These are phyloP conservation scores for Apiospora marii DNA, from an alignment of 2,329 filamentous ascomycete species.

Conservation along the genomic window DNA sequence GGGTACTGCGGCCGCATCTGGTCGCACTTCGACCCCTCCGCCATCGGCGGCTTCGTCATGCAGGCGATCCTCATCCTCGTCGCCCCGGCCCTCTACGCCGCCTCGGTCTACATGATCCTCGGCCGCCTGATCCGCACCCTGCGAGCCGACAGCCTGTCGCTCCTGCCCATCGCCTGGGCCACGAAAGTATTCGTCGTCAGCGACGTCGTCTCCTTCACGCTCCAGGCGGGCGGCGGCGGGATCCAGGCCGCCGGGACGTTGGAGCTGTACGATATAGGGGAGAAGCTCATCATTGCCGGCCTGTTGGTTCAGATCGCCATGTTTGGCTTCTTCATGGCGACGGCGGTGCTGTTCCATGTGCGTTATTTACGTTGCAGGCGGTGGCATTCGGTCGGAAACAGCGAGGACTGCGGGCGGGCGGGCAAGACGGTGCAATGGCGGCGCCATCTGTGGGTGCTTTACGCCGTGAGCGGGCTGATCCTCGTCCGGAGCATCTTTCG, in stretches of 20 bases:
- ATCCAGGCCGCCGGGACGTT: conserved; percentile 33
- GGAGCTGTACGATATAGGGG: conserved; percentile 41
- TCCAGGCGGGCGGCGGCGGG: conserved; percentile 44
- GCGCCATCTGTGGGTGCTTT: conserved; percentile 33
- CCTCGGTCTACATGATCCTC: conserved; percentile 36
- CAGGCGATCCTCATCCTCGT: conserved; percentile 47
- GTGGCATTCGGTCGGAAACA: background rate
- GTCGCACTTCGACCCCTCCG: conserved; percentile 33
- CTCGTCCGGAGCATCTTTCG: conserved; percentile 47
- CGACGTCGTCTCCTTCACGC: conserved; percentile 53
- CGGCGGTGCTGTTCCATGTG: conserved; percentile 51
- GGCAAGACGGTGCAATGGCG: conserved; percentile 33
- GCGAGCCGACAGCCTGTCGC: conserved; percentile 47
- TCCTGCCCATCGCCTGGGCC: conserved; percentile 50
- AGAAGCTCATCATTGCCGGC: conserved; percentile 56
- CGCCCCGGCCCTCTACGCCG: conserved; percentile 48
- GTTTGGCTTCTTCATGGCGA: conserved; percentile 57
- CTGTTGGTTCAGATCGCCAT: conserved; percentile 58
- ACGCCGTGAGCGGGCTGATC: conserved; percentile 38
- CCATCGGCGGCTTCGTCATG: conserved; percentile 42
- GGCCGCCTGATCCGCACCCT: conserved; percentile 46
- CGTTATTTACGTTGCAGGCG: conserved; percentile 10
- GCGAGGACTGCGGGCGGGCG: background rate
- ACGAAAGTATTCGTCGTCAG: conserved; percentile 56
- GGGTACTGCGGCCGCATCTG: conserved; percentile 43